Conservation (phyloP, 2,329 filamentous ascomycete genomes). For the Trichoderma pleuroti region DNA sequence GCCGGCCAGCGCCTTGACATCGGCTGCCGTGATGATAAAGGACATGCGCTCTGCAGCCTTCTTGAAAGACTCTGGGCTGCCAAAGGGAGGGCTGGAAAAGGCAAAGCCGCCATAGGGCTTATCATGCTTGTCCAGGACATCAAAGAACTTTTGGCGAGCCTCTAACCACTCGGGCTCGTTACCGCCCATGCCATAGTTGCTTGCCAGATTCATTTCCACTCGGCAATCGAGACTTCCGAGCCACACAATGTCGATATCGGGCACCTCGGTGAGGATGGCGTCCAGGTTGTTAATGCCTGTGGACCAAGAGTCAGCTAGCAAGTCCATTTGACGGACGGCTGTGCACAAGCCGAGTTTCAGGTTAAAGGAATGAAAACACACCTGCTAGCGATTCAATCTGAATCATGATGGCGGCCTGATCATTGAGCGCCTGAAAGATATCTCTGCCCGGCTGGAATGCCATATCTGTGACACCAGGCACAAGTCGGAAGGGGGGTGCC, state of each 20-base stretch:
- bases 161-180: slow-evolving; percentile 42
- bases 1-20: slow-evolving; percentile 25
- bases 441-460: slow-evolving; percentile 32
- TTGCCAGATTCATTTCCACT: slow-evolving; percentile 42
- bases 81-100: slow-evolving; percentile 27
- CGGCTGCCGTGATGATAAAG: slow-evolving; percentile 25
- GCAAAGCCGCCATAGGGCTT: slow-evolving; percentile 39
- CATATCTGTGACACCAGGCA: slow-evolving; percentile 40
- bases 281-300: slow-evolving; percentile 46
- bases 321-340: background rate
- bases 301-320: background rate
- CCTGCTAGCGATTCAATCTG: slow-evolving; percentile 43
- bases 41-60: slow-evolving; percentile 28
- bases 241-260: slow-evolving; percentile 47
- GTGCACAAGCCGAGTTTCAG: background rate
- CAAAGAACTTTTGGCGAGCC: slow-evolving; percentile 36
- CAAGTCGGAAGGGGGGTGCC: slow-evolving; percentile 41
- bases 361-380: background rate
- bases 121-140: slow-evolving; percentile 44
- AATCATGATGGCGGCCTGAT: slow-evolving; percentile 47
- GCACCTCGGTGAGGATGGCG: slow-evolving; percentile 43
- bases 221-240: slow-evolving; percentile 43
- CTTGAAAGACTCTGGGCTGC: slow-evolving; percentile 25
- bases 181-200: slow-evolving; percentile 31
- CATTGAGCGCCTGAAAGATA: slow-evolving; percentile 40